These are phyloP conservation scores for Ceratobasidium sp. DNA, from an alignment of 1,284 basidiomycete genomes.

Conservation along the genomic window DNA sequence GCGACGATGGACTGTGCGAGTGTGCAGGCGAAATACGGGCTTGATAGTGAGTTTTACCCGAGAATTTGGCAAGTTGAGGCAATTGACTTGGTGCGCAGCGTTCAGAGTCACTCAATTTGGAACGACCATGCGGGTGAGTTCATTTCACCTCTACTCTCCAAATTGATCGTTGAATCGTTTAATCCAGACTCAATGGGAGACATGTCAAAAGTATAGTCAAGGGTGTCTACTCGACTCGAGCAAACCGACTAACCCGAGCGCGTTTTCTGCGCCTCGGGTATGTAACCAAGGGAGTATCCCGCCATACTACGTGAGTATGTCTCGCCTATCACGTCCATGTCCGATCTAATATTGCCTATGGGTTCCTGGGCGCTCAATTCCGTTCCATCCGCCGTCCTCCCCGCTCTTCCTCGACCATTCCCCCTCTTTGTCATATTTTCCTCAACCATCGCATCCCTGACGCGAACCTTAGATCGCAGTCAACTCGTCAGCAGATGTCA, in stretches of 20 bases:
- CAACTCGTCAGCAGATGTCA: constrained; percentile 55
- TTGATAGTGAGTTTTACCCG: not conserved
- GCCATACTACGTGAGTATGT: constrained; percentile 29
- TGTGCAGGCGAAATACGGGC: constrained; percentile 22
- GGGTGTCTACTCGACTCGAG: constrained; percentile 22
- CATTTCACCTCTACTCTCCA: not conserved
- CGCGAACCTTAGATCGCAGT: constrained; percentile 59
- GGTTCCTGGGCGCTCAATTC: not conserved
- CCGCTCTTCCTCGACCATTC: not conserved
- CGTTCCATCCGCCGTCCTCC: not conserved
- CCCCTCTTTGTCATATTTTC: not conserved
- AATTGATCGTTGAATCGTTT: not conserved
- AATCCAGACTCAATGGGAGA: constrained; percentile 30
- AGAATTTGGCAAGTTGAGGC: not conserved
- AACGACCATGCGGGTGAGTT: constrained; percentile 9
- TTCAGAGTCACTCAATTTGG: constrained; percentile 20
- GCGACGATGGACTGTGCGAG: constrained; percentile 17
- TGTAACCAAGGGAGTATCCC: constrained; percentile 30
- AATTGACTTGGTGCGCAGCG: not conserved
- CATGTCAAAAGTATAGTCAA: constrained; percentile 23
- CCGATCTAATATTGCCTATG: not conserved
- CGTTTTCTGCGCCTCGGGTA: not conserved
- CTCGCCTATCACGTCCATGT: not conserved
- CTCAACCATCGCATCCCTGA: not conserved
- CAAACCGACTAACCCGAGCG: constrained; percentile 3